Conservation (phyloP, 2,329 filamentous ascomycete genomes). For the Teratosphaeria gauchensis region DNA sequence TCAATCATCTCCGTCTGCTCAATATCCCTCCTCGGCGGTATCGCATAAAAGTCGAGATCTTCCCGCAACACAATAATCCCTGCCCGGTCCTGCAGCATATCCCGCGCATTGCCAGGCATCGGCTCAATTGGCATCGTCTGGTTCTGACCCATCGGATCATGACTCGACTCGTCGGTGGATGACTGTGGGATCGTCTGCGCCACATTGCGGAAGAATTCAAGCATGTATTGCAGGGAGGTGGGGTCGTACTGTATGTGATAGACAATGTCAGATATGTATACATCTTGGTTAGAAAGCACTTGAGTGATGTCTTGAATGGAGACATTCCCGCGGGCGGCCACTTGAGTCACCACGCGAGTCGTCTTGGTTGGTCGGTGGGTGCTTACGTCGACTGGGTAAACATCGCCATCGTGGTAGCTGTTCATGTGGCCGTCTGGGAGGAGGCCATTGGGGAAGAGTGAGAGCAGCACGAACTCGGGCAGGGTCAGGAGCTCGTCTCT, state of each 20-base stretch:
- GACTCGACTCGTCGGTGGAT: conserved; percentile 34
- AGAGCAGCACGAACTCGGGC: conserved; percentile 92
- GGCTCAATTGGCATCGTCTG: conserved; percentile 59
- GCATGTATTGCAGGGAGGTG: conserved; percentile 93
- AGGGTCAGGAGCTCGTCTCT: conserved; percentile 90
- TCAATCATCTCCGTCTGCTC: conserved; percentile 85
- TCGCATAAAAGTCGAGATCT: conserved; percentile 94
- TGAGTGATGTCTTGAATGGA: conserved; percentile 29
- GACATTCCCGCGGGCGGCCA: conserved; percentile 16
- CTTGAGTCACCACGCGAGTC: conserved; percentile 22
- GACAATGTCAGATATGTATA: conserved; percentile 48
- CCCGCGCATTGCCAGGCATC: conserved; percentile 50
- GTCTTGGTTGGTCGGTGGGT: conserved; percentile 4
- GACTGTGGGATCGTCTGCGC: conserved; percentile 90
- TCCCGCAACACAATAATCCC: conserved; percentile 95
- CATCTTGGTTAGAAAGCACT: conserved; percentile 34
- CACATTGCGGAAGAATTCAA: conserved; percentile 94
- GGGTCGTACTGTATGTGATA: conserved; percentile 76
- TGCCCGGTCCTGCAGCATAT: conserved; percentile 77
- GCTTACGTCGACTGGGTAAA: conserved; percentile 93
- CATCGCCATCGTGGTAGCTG: conserved; percentile 82
- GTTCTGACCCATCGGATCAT: conserved; percentile 46
- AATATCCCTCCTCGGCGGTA: conserved; percentile 78
- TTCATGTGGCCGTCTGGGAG: conserved; percentile 95
- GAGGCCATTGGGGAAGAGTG: conserved; percentile 96